Evolutionary conservation across 192 early-diverging fungal genomes (phyloP).

Genomic region (Gryganskiella cystojenkinii): DNA sequence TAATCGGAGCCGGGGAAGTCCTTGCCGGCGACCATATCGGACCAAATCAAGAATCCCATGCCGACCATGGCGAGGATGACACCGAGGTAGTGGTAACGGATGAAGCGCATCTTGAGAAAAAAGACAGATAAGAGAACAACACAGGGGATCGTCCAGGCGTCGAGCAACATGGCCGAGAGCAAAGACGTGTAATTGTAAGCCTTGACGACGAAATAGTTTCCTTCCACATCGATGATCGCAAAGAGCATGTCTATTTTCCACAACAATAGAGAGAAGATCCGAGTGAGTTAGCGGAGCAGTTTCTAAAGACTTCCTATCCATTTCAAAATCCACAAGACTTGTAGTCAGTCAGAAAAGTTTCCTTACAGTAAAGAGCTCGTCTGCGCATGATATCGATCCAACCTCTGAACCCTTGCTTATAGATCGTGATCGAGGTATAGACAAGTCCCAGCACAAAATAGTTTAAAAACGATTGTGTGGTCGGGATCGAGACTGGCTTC

Average conservation of each 20-base stretch:
- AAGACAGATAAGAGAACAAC: conserved; percentile 74
- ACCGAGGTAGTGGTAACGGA: conserved; percentile 74
- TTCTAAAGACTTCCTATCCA: no score
- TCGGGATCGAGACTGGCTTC: conserved; percentile 64
- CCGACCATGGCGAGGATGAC: conserved; percentile 76
- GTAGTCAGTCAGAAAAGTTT: no score
- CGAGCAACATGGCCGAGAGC: conserved; percentile 81
- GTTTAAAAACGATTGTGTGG: conserved; percentile 78
- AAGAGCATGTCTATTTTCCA: conserved; percentile 61
- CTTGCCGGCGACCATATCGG: conserved; percentile 70
- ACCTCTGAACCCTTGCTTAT: conserved; percentile 57
- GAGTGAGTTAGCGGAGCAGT: not conserved
- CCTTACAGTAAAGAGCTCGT: conserved; percentile 59
- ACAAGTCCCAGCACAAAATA: conserved; percentile 74
- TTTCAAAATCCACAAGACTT: no score
- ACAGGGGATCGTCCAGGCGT: conserved; percentile 80
- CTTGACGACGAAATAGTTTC: conserved; percentile 86
- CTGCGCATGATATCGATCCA: conserved; percentile 58
- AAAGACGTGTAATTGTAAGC: conserved; percentile 80
- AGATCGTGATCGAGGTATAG: conserved; percentile 62
- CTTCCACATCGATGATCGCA: conserved; percentile 79
- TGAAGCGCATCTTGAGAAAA: conserved; percentile 70
- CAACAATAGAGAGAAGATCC: not conserved
- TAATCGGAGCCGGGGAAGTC: conserved; percentile 57
- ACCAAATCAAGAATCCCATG: conserved; percentile 72